Evolutionary conservation across 169 alveolate genomes (phyloP), one percentile per base, ranked within the genome.

Genomic region (Plasmodium coatneyi): DNA sequence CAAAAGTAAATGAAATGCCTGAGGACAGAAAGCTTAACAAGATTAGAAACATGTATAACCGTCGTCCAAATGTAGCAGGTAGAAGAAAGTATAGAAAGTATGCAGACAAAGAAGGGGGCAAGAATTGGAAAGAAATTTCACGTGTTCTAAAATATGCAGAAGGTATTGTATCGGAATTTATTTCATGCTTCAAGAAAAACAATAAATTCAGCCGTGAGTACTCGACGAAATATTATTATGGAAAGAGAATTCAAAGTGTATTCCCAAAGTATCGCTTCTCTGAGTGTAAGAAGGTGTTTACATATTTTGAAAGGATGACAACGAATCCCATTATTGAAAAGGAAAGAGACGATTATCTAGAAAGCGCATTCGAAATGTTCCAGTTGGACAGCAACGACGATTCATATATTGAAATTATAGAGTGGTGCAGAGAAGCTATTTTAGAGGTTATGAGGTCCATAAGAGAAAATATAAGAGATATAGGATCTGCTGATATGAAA

Each of bases 11-110:
- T 80, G 87, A 80, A 49, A 43, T 49, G 70, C 70, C 74, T 14
- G 87, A 80, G 71, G 52, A 74, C 41, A 25, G n/a, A 34, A 25
- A 25, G 49, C 82, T 74, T 74, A 43, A 80, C 66, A 36, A 30
- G 39, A 12, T 46, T 80, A 43, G 66, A 22, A 7, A 70, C 49
- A 46, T 28, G 39, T 80, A 46, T 3, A 14, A 49, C 56, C 19
- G 49, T 30, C 25, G 66, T 80, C 87, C 87, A 46, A 52, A 10
- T 22, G 3, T 1, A 19, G 9, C 25, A 19, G 16, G 76, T 22
- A 80, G 32, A 80, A 49, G 3, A 12, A 43, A 16, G 2, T 46
- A 43, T 19, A 10, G 10, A 19, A 80, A 14, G n/a, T 22, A 46
- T 43, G 56, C 32, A 5, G 87, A 80, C 66, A 66, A 22, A 49